A percentile compares a stretch with the other conserved stretches of the same genome.
Conservation (phyloP, 768 basidiomycete genomes). For the Auricularia heimuer region DNA sequence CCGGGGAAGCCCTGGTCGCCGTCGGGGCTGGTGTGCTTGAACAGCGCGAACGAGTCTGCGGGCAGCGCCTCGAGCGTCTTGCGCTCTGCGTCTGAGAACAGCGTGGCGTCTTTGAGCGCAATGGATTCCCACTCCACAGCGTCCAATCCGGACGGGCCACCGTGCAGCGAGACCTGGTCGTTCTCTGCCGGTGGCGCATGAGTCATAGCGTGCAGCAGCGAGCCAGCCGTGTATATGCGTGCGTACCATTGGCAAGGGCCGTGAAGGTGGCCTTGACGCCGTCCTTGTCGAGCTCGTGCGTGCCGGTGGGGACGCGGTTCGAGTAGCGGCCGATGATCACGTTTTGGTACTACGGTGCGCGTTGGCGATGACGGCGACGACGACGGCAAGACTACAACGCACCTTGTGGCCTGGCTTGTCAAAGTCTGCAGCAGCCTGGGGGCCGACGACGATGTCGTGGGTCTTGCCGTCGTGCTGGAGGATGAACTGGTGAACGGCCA, state of each 20-base stretch:
- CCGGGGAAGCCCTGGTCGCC: slow-evolving; percentile 70
- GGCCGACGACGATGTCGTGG: slow-evolving; percentile 69
- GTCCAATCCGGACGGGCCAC: slow-evolving; percentile 61
- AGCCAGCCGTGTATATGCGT: background rate
- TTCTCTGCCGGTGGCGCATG: slow-evolving; percentile 9
- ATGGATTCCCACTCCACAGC: slow-evolving; percentile 37
- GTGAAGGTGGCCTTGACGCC: slow-evolving; percentile 40
- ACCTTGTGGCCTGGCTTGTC: slow-evolving; percentile 32
- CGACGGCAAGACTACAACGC: background rate
- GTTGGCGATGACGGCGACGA: background rate
- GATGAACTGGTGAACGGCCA: slow-evolving; percentile 59
- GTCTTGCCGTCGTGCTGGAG: slow-evolving; percentile 64
- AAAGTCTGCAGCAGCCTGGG: slow-evolving; percentile 53
- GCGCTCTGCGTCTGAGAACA: slow-evolving; percentile 51
- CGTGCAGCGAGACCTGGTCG: slow-evolving; percentile 54
- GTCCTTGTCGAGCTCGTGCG: slow-evolving; percentile 41
- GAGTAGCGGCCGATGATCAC: slow-evolving; percentile 64
- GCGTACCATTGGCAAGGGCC: slow-evolving; percentile 29
- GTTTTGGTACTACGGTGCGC: slow-evolving; percentile 42
- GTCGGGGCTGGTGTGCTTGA: slow-evolving; percentile 46
- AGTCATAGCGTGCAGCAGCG: background rate
- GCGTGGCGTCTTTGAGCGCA: slow-evolving; percentile 20
- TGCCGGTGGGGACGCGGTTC: slow-evolving; percentile 60
- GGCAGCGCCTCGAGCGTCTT: slow-evolving; percentile 23
- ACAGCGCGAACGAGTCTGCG: slow-evolving; percentile 36